Conservation (phyloP, 1,284 basidiomycete species). For the Pseudozyma hubeiensis region DNA sequence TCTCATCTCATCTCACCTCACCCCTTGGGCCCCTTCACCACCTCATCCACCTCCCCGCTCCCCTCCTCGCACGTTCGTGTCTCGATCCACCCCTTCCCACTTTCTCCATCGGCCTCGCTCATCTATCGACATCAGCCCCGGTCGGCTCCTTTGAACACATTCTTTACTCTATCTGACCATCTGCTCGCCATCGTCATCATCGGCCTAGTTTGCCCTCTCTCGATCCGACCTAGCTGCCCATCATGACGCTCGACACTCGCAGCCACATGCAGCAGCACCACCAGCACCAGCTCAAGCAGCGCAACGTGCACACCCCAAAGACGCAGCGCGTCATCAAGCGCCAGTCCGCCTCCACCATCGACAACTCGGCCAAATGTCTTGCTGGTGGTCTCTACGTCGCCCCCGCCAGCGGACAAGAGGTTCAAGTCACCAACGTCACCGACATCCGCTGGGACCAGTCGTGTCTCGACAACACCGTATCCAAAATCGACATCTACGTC, state of each 20-base stretch:
- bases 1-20: slow-evolving; percentile 3
- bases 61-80: slow-evolving; percentile 18
- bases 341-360: slow-evolving; percentile 42
- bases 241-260: slow-evolving; percentile 47
- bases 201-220: background rate
- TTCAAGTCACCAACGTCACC: slow-evolving; percentile 52
- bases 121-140: slow-evolving; percentile 18
- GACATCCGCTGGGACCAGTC: slow-evolving; percentile 56
- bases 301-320: slow-evolving; percentile 21
- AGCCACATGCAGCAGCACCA: slow-evolving; percentile 42
- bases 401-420: slow-evolving; percentile 29
- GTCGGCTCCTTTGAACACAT: slow-evolving; percentile 20
- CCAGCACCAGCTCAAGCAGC: slow-evolving; percentile 41
- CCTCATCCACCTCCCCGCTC: slow-evolving; percentile 4
- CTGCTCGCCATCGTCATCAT: slow-evolving; percentile 1
- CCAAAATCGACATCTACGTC: slow-evolving; percentile 66
- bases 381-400: slow-evolving; percentile 57
- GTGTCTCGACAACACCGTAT: slow-evolving; percentile 47
- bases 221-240: slow-evolving; percentile 8
- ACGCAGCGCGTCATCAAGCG: slow-evolving; percentile 38
- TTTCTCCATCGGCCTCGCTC: slow-evolving; percentile 6
- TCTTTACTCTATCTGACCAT: slow-evolving; percentile 17
- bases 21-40: background rate
- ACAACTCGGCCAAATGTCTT: slow-evolving; percentile 52
- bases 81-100: slow-evolving; percentile 8